Percentiles rank a stretch among this genome's conserved stretches.
These are phyloP conservation scores for Tylopilus vinaceipallidus DNA, from an alignment of 768 basidiomycete genomes.

Conservation along the genomic window DNA sequence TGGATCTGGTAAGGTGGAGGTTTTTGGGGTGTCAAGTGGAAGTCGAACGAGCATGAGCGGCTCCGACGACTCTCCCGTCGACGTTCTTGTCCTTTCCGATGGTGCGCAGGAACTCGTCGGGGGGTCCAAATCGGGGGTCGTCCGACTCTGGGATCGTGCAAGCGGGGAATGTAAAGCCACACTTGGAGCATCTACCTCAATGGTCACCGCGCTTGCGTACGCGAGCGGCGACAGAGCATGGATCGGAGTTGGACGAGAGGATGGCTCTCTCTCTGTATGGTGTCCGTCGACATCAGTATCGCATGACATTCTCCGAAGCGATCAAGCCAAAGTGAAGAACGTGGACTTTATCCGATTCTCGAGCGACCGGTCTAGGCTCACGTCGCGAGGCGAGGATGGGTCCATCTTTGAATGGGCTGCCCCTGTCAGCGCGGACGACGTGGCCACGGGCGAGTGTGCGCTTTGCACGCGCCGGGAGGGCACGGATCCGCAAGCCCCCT, in stretches of 20 bases:
- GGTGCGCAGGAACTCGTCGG: conserved; percentile 14
- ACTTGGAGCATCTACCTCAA: background rate
- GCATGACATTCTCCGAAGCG: background rate
- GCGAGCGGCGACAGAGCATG: background rate
- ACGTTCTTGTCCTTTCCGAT: conserved; percentile 15
- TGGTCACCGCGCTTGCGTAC: conserved; percentile 17
- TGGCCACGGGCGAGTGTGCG: background rate
- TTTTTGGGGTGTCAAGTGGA: background rate
- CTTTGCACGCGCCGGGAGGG: background rate
- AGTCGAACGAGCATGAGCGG: background rate
- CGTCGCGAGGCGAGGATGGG: conserved; percentile 13
- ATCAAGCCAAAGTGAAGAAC: background rate
- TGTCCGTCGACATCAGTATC: too few relatives aligned
- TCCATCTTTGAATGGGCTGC: conserved; percentile 6
- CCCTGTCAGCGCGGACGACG: background rate
- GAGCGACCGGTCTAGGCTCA: conserved; percentile 5
- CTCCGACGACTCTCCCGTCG: background rate
- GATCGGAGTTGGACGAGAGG: conserved; percentile 16
- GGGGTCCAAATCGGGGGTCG: conserved; percentile 10
- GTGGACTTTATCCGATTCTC: conserved; percentile 12
- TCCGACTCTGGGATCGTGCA: conserved; percentile 20
- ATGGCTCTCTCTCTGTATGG: conserved; percentile 4
- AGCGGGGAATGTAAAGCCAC: conserved; percentile 12
- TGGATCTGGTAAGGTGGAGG: conserved; percentile 2
- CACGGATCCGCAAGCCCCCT: background rate